phyloP scores from a whole-genome alignment of 805 yeast species.

The Ogataea nakhonphanomensis region DNA sequence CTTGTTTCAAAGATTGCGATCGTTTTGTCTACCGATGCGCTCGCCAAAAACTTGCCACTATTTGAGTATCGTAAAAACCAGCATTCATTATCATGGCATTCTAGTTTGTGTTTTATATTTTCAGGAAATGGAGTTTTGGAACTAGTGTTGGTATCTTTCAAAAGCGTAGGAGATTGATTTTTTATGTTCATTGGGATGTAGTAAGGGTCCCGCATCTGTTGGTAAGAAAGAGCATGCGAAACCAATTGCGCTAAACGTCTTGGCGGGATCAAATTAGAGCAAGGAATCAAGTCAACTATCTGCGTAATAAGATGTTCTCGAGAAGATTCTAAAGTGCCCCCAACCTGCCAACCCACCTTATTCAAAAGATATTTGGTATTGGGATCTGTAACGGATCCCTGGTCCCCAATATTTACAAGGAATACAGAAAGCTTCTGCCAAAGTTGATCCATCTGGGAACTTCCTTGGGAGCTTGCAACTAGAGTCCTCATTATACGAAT shows the following conservation, averaged over 20 bases:
- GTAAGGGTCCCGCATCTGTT: slow-evolving; percentile 31
- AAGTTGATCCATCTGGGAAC: slow-evolving; percentile 6
- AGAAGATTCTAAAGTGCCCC: slow-evolving; percentile 25
- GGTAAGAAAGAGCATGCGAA: slow-evolving; percentile 48
- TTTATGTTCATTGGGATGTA: slow-evolving; percentile 17
- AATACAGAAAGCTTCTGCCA: slow-evolving; percentile 20
- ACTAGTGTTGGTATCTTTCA: slow-evolving; percentile 20
- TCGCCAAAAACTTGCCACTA: slow-evolving; percentile 70
- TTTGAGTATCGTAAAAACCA: slow-evolving; percentile 83
- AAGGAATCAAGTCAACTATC: slow-evolving; percentile 45
- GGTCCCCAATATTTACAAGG: slow-evolving; percentile 29
- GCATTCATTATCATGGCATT: slow-evolving; percentile 66
- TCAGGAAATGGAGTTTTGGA: slow-evolving; percentile 38
- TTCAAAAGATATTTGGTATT: slow-evolving; percentile 8
- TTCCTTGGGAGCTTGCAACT: slow-evolving; percentile 23
- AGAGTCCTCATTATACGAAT: slow-evolving; percentile 35
- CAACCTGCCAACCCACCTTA: slow-evolving; percentile 19
- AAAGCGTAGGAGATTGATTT: slow-evolving; percentile 19
- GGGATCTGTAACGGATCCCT: slow-evolving; percentile 10
- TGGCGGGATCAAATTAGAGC: slow-evolving; percentile 44
- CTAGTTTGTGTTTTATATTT: slow-evolving; percentile 42
- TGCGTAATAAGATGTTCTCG: slow-evolving; percentile 39
- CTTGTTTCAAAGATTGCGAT: slow-evolving; percentile 66
- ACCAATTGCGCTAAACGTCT: slow-evolving; percentile 49
- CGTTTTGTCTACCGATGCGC: slow-evolving; percentile 67